Conservation (phyloP, 305 asterid species). For the Fraxinus xanthoxyloides region DNA sequence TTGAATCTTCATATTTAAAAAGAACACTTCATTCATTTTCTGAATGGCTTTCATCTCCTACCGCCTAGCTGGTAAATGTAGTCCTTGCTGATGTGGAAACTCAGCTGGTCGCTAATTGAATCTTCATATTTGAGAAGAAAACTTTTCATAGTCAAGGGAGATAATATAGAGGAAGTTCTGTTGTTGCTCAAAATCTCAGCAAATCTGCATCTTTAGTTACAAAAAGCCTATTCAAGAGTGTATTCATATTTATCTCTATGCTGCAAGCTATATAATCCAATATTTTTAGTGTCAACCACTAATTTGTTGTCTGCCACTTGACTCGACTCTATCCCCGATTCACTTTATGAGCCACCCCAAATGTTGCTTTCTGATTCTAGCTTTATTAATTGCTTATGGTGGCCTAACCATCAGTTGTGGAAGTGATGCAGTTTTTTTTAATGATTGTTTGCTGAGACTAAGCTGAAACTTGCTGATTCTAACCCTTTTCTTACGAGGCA, state of each 20-base stretch:
- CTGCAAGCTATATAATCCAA: not conserved
- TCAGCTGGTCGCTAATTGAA: not conserved
- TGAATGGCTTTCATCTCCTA: not conserved
- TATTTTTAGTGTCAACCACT: not conserved
- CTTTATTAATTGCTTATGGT: not conserved
- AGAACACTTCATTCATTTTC: not conserved
- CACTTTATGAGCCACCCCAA: not conserved
- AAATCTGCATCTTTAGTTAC: not conserved
- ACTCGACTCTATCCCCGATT: not conserved
- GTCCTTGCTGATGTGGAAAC: not conserved
- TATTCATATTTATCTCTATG: not conserved
- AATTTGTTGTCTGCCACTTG: not conserved
- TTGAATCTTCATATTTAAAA: not conserved
- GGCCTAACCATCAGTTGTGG: not conserved
- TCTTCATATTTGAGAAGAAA: not conserved
- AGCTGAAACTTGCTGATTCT: constrained; percentile 15
- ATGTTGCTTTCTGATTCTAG: not conserved
- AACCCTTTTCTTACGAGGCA: constrained; percentile 27
- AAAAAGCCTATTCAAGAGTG: not conserved
- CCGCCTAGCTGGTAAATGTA: not conserved
- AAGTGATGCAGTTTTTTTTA: not conserved
- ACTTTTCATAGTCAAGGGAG: not conserved
- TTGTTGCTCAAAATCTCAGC: not conserved
- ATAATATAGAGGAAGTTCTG: not conserved
- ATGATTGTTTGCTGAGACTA: not conserved